Conservation (phyloP, 1,284 basidiomycete genomes). For the Pseudozyma tsukubaensis region DNA sequence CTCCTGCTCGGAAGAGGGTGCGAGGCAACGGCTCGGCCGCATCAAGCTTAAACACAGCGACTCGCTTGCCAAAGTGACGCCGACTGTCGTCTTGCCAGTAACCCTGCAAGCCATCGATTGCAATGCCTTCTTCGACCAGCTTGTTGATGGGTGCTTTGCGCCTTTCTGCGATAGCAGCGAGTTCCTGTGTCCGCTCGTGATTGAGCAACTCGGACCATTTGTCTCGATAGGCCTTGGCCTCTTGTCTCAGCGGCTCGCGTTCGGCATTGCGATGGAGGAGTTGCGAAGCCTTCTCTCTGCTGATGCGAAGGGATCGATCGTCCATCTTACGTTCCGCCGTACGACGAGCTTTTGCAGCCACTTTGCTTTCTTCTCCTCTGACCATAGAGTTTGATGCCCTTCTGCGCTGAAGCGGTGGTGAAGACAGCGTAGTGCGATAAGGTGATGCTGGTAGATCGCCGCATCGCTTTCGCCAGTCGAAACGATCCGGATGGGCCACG, state of each 20-base stretch:
- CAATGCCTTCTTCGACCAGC: slow-evolving; percentile 51
- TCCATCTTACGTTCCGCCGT: slow-evolving; percentile 44
- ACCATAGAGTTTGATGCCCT: slow-evolving; percentile 36
- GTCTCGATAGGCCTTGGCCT: slow-evolving; percentile 41
- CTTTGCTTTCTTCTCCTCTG: slow-evolving; percentile 35
- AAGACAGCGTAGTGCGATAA: neutral
- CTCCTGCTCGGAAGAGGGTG: slow-evolving; percentile 51
- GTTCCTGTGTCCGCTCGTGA: slow-evolving; percentile 50
- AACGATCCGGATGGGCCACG: slow-evolving; percentile 42
- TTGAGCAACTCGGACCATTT: slow-evolving; percentile 52
- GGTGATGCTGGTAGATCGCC: neutral
- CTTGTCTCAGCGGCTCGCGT: slow-evolving; percentile 31
- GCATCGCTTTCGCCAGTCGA: slow-evolving; percentile 44
- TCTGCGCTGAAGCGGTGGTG: slow-evolving; percentile 29
- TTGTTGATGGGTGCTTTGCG: slow-evolving; percentile 51
- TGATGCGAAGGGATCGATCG: slow-evolving; percentile 41
- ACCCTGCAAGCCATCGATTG: slow-evolving; percentile 58
- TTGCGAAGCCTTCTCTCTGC: slow-evolving; percentile 26
- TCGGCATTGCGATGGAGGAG: slow-evolving; percentile 26
- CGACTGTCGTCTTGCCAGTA: slow-evolving; percentile 60
- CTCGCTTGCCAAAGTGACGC: slow-evolving; percentile 55
- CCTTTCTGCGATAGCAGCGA: slow-evolving; percentile 47
- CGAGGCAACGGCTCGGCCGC: slow-evolving; percentile 51
- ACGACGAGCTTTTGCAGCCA: slow-evolving; percentile 36
- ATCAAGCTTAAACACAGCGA: slow-evolving; percentile 60